Evolutionary conservation across 768 basidiomycete genomes (phyloP).

Genomic region (Amanita molliuscula): DNA sequence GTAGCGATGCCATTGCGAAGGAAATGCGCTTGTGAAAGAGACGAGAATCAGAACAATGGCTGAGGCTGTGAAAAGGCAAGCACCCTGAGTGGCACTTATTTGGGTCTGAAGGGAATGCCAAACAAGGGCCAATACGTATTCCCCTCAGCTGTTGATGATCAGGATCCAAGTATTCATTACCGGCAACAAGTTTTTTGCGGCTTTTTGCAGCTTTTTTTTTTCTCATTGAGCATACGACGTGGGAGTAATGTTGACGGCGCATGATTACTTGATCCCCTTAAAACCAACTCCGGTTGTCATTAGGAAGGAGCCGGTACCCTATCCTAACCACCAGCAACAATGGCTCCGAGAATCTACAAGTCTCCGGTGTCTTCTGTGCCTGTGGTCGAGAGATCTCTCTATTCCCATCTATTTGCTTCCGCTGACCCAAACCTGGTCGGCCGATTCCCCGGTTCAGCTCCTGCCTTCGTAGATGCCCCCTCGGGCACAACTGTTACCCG

Average conservation of each 20-base stretch:
- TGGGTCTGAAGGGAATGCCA: too few species aligned
- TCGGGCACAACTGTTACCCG: constrained; percentile 50
- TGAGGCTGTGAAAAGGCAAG: not conserved
- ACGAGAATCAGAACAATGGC: not conserved
- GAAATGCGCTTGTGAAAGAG: not conserved
- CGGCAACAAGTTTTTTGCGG: too few species aligned
- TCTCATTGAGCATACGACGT: too few species aligned
- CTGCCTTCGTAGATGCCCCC: constrained; percentile 59
- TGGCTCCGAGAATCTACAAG: constrained; percentile 36
- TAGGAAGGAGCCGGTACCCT: not conserved
- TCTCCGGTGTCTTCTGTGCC: constrained; percentile 30
- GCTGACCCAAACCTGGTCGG: constrained; percentile 24
- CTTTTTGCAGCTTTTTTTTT: too few species aligned
- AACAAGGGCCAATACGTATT: constrained; percentile 4
- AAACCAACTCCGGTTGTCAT: constrained; percentile 14
- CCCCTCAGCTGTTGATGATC: too few species aligned
- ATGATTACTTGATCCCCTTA: constrained; percentile 32
- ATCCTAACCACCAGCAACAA: constrained; percentile 12
- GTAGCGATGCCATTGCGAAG: constrained; percentile 31
- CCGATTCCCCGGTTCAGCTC: constrained; percentile 28
- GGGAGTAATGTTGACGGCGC: constrained; percentile 27
- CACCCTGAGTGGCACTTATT: not conserved
- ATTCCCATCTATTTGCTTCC: constrained; percentile 35
- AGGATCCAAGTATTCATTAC: too few species aligned
- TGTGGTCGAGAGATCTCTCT: constrained; percentile 32